Evolutionary conservation across 495 filamentous ascomycete species (phyloP), one percentile per base, ranked within the genome.

Genomic region (Choiromyces venosus): DNA sequence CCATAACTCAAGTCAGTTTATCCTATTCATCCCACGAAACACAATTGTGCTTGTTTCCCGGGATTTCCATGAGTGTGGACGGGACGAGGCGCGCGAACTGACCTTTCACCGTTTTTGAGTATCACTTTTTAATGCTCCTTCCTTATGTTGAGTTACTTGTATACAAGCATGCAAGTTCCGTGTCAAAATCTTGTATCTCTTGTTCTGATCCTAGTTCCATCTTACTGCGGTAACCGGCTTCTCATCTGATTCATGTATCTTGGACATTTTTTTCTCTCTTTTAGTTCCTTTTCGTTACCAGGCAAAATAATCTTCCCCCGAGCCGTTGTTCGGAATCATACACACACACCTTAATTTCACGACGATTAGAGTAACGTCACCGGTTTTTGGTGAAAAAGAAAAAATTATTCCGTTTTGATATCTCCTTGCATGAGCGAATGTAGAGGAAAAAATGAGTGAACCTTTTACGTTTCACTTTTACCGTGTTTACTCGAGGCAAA

Each of bases 321-420:
- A 12, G n/a, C 52, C n/a, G 29, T 61, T 61, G n/a, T 29, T 61
- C 52, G 52, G 52, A 61, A 61, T 29, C 52, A 61, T 29, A 21
- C 6, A 66, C 37, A 42, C 68, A 70, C 35, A 42, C 40, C 68
- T 64, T 61, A 35, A 35, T 35, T 29, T 16, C 19, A 65, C 46
- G 52, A 16, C 52, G 18, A 61, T 61, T 61, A 33, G 52, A 61
- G 52, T 33, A 71, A 65, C 69, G 29, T 52, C 69, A 71, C 37
- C 37, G 19, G 68, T n/a, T 29, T 14, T 19, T 39, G 18, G 36
- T 71, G 36, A 56, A 56, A 38, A 71, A 39, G 38, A 35, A 39
- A 21, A 21, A 33, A 36, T 52, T 71, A 76, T 35, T 66, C 69
- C 35, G 67, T 76, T 77, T 71, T 35, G 19, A 36, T 29, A 52